A percentile compares a stretch with the other conserved stretches of the same genome.
phyloP scores from a whole-genome alignment of 108 stramenopile species.

The Pelagomonas calceolata region DNA sequence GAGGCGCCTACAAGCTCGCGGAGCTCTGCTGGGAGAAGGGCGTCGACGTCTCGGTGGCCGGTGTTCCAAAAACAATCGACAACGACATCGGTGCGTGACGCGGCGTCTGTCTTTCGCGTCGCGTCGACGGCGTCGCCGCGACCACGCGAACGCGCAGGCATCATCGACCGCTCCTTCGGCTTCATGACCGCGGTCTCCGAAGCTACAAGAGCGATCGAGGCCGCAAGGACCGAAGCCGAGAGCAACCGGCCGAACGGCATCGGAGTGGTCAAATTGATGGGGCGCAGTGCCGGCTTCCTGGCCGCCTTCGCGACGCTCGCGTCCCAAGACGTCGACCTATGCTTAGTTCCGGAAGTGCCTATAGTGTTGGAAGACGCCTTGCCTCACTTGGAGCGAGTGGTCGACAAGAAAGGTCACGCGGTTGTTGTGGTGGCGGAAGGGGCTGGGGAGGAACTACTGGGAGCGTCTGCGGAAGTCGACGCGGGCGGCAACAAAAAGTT shows the following conservation, averaged over 20 bases:
- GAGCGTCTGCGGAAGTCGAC: constrained; percentile 69
- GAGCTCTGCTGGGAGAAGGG: constrained; percentile 25
- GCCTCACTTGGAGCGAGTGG: constrained; percentile 64
- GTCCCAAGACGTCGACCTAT: constrained; percentile 71
- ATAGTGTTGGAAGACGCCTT: constrained; percentile 87
- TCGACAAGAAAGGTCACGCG: constrained; percentile 86
- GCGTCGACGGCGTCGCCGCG: too few relatives aligned
- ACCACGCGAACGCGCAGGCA: too few relatives aligned
- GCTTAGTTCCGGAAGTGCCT: constrained; percentile 88
- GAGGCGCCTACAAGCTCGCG: constrained; percentile 51
- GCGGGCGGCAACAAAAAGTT: constrained; percentile 89
- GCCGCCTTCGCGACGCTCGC: constrained; percentile 82
- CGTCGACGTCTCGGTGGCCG: constrained; percentile 81
- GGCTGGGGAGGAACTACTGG: constrained; percentile 88
- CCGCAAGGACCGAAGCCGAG: constrained; percentile 75
- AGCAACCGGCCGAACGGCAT: constrained; percentile 91
- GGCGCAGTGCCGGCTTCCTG: constrained; percentile 80
- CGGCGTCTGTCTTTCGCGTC: too few relatives aligned
- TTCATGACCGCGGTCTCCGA: constrained; percentile 81
- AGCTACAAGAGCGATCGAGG: constrained; percentile 68
- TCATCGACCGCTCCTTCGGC: constrained; percentile 90
- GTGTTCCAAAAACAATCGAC: constrained; percentile 82
- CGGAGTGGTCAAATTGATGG: constrained; percentile 95
- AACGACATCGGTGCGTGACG: constrained; percentile 93
- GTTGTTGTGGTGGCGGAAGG: constrained; percentile 97